These are phyloP conservation scores for Paraleonurus japonicus DNA, from an alignment of 257 asterid species.

Conservation along the genomic window DNA sequence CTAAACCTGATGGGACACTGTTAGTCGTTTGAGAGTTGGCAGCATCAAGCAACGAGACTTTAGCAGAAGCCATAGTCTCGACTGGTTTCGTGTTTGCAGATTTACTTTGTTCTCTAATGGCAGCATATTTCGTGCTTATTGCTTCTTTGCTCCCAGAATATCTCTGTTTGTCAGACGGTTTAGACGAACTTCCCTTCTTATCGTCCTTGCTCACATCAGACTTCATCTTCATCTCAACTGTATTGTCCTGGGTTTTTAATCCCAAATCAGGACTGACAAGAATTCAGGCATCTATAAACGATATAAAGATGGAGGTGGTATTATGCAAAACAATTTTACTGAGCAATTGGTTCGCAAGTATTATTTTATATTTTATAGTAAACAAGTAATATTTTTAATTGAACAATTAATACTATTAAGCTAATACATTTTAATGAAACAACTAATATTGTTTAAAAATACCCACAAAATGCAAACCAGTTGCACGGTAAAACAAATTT, in stretches of 20 bases:
- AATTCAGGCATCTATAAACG: not conserved
- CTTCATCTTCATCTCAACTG: slow-evolving; percentile 48
- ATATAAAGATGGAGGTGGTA: not conserved
- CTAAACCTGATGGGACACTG: slow-evolving; percentile 52
- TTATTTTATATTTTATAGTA: too few species aligned
- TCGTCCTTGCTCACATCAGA: slow-evolving; percentile 47
- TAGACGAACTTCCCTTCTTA: slow-evolving; percentile 69
- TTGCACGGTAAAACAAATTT: too few species aligned
- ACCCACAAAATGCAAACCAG: too few species aligned
- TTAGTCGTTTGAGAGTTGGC: slow-evolving; percentile 39
- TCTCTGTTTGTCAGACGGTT: slow-evolving; percentile 49
- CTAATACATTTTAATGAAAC: too few species aligned
- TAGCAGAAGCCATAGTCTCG: slow-evolving; percentile 61
- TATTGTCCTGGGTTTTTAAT: slow-evolving; percentile 44
- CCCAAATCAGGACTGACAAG: not conserved
- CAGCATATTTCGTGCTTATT: slow-evolving; percentile 79
- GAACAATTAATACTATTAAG: too few species aligned
- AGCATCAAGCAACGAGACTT: slow-evolving; percentile 72
- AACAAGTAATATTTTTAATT: too few species aligned
- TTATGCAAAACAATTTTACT: too few species aligned
- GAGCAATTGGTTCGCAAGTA: too few species aligned
- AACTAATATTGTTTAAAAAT: too few species aligned
- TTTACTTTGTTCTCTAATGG: slow-evolving; percentile 72
- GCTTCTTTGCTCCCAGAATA: slow-evolving; percentile 81
- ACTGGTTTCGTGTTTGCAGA: slow-evolving; percentile 38